Evolutionary conservation across 257 asterid genomes (phyloP).

Genomic region (Apocynum venetum): DNA sequence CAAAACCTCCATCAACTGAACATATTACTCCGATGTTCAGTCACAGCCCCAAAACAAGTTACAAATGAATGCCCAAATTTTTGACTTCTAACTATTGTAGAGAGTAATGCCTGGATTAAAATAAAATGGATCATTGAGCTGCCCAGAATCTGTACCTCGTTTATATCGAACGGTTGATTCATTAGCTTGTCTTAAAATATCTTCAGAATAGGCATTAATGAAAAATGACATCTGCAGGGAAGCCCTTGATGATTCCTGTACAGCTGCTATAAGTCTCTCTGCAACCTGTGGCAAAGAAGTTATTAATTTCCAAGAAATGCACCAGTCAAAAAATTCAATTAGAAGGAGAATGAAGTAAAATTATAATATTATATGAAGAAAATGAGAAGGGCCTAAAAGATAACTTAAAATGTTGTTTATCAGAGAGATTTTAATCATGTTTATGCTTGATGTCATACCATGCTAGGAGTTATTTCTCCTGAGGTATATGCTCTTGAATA

Average conservation of each 20-base stretch:
- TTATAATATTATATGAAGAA: too few relatives aligned
- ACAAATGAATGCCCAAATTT: background rate
- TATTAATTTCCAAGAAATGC: background rate
- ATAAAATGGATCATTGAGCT: background rate
- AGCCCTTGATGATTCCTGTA: slow-evolving; percentile 44
- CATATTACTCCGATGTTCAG: background rate
- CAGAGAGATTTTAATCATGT: too few relatives aligned
- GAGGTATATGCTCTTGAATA: slow-evolving; percentile 61
- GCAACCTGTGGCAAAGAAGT: slow-evolving; percentile 46
- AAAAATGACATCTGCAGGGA: slow-evolving; percentile 67
- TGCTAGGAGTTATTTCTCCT: slow-evolving; percentile 48
- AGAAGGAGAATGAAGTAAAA: too few relatives aligned
- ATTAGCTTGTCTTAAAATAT: slow-evolving; percentile 67
- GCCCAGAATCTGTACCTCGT: slow-evolving; percentile 33
- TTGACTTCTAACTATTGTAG: background rate
- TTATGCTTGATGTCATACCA: slow-evolving; percentile 29
- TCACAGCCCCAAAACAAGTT: background rate
- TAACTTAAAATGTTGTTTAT: too few relatives aligned
- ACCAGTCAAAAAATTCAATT: too few relatives aligned
- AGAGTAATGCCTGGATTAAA: background rate
- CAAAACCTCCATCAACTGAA: too few relatives aligned
- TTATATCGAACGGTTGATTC: slow-evolving; percentile 65
- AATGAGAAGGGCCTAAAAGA: too few relatives aligned
- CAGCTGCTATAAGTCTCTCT: slow-evolving; percentile 43
- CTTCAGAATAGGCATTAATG: slow-evolving; percentile 41